Evolutionary conservation across 257 asterid genomes (phyloP), one percentile per base, ranked within the genome.

Genomic region (Solanum pennellii): DNA sequence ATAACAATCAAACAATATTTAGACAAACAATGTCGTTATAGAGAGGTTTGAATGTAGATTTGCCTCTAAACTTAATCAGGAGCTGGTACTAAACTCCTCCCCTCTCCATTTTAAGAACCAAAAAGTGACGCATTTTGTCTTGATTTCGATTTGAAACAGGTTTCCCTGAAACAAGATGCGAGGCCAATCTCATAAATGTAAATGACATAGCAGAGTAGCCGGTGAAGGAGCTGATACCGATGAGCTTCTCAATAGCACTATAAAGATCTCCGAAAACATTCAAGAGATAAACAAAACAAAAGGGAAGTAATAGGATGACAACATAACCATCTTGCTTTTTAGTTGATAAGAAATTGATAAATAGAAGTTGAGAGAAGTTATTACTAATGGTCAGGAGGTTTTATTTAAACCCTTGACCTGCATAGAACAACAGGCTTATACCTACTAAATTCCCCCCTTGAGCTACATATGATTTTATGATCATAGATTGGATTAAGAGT

Each of bases 401-500:
- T 79, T 80, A 80, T 80, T 80, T 49, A 29, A 80, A 45, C 44
- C 85, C n/a, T 18, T 80, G 85, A 80, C 44, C 42, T 29, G 42
- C 85, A 80, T 27, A 47, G 84, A 45, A 27, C 41, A 47, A 45
- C 84, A 47, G 27, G 84, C 16, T 45, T 79, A 27, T 47, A 21
- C 42, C n/a, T 15, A 8, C 65, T 8, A 45, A 9, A 45, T 27
- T 4, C 42, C 41, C 85, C 27, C 27, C 52, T 15, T 8, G 9
- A 25, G 25, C 66, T 27, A 80, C 84, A 47, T 16, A 47, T 92
- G 96, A 92, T 93, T 91, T 91, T 87, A 87, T 44, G 37, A 89
- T 27, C 44, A 86, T 83, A 88, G 49, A 86, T 23, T 82, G 88
- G 49, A 86, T 12, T 77, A 91, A 83, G 90, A 84, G 52, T 79